A percentile compares a stretch with the other conserved stretches of the same genome.
Conservation (phyloP, 306 rosid species). For the Pyrus betulifolia region DNA sequence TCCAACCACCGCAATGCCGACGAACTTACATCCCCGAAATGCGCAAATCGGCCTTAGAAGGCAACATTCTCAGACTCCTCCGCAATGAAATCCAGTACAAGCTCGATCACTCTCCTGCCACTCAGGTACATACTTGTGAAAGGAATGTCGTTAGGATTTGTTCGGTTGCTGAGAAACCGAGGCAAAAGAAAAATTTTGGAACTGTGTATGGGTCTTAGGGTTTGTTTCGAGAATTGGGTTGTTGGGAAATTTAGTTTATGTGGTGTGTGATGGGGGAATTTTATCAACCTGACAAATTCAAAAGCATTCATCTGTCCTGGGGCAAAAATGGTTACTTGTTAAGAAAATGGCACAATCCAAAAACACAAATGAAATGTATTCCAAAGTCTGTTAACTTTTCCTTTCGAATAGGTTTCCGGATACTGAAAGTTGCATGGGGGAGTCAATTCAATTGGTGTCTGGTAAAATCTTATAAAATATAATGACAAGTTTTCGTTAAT, state of each 20-base stretch:
- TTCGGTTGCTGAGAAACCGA: neutral
- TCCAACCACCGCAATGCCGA: slow-evolving; percentile 13
- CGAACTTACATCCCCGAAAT: slow-evolving; percentile 56
- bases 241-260: neutral
- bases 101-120: slow-evolving; percentile 50
- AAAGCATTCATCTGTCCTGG: neutral
- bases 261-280: neutral
- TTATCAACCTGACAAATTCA: neutral
- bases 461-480: neutral
- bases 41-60: slow-evolving; percentile 74
- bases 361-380: neutral
- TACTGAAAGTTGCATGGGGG: neutral
- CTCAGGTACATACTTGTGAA: slow-evolving; percentile 14
- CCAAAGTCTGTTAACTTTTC: neutral
- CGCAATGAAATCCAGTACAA: slow-evolving; percentile 68
- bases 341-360: neutral
- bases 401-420: neutral
- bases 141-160: neutral
- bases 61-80: slow-evolving; percentile 55
- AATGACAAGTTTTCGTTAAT: neutral
- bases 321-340: neutral
- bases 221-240: neutral
- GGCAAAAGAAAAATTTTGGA: neutral
- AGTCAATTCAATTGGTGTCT: neutral
- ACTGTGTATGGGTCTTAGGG: neutral